Base-by-base conservation (phyloP, 305 asterid species). In the Ruellia speciosa region DNA sequence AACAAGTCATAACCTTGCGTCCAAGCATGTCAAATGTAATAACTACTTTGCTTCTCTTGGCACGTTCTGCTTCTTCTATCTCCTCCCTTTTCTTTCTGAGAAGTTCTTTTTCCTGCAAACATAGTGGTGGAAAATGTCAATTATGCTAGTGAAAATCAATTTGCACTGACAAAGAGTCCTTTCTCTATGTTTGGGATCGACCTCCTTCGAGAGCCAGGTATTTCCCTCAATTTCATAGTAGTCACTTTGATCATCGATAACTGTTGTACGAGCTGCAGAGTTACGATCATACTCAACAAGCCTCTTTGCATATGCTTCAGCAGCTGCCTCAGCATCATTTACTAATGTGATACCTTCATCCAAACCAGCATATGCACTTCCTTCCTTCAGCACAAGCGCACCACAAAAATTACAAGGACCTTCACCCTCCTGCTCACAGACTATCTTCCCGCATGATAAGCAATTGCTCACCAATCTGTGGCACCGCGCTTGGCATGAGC, bases 361-460 rank as follows among this genome's bases (percentile, higher is more conserved):
- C 66, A 92, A 74, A 59, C 97, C 97, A 68, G 96, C 99, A 70
- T 92, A 92, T 5, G 81, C 51, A 69, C 95, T 92, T 41, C 92
- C 96, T 76, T 88, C 99, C 63, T 52, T 84, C 60, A 88, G 79
- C 59, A 92, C 99, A 61, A 92, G 97, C 60, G 90, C 84, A 48
- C 95, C 99, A 64, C 99, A 92, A 66, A 82, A 88, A 49, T 69
- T 78, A 72, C 99, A 92, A 34, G 99, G 96, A 18, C 97, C 99
- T 67, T 92, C 99, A 3, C 95, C 94, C 75, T 92, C 99, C 68
- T 92, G 99, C 72, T 92, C 95, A 66, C 99, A 92, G 4, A 92
- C 95, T 70, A 92, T 86, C 79, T 84, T 92, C 70, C 99, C 99
- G 52, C 99, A 92, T 17, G 97, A 86, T 51, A 92, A 77, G 65